Evolutionary conservation across 208 protist species (phyloP).

Genomic region (Phytomonas francai): DNA sequence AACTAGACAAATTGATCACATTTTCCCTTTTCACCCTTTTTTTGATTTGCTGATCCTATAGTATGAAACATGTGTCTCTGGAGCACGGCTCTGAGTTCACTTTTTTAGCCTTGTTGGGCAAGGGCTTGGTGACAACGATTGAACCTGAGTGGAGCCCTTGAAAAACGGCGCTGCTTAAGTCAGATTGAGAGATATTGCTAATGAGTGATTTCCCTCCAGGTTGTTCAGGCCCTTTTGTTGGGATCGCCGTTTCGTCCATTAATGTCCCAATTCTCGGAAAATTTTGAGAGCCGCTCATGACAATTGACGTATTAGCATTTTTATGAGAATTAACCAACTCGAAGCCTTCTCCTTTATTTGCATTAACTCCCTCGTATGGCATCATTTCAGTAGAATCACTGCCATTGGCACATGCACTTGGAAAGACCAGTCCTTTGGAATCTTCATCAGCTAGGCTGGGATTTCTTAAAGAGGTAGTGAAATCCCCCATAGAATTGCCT

Average conservation of each 20-base stretch:
- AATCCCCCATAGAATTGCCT: not conserved
- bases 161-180: not conserved
- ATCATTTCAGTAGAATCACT: not conserved
- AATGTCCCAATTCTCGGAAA: not conserved
- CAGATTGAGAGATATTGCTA: not conserved
- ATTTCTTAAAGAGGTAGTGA: not conserved
- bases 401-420: not conserved
- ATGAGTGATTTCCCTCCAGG: not conserved
- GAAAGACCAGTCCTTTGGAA: not conserved
- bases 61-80: not conserved
- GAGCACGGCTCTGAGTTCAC: not conserved
- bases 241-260: not conserved
- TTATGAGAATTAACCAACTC: not conserved
- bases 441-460: not conserved
- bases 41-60: not conserved
- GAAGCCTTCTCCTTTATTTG: not conserved
- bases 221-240: not conserved
- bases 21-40: not conserved
- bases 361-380: not conserved
- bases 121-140: not conserved
- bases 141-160: not conserved
- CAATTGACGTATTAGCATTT: not conserved
- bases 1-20: not conserved
- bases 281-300: not conserved
- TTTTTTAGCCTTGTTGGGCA: not conserved